phyloP scores from a whole-genome alignment of 73 alveolate species.

The Tetrahymena elliotti region DNA sequence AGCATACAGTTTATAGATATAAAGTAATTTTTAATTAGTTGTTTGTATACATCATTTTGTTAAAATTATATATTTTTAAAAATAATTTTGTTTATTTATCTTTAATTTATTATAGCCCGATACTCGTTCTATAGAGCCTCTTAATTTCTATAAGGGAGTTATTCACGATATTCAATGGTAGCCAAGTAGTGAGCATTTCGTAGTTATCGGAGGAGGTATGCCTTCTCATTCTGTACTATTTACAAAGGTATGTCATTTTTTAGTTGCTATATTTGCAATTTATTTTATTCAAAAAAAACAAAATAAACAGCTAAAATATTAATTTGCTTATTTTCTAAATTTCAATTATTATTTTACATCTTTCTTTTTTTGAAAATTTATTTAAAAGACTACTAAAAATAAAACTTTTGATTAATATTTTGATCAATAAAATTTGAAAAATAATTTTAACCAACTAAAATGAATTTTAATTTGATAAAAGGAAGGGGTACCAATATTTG shows the following conservation, averaged over 20 bases:
- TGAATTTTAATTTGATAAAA: too few species aligned
- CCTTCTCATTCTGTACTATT: not conserved
- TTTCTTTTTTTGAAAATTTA: too few species aligned
- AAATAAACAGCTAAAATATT: too few species aligned
- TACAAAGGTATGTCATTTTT: not conserved
- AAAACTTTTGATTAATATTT: too few species aligned
- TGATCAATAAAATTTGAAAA: not conserved
- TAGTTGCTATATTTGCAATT: too few species aligned
- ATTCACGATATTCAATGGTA: not conserved
- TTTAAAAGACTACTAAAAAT: too few species aligned
- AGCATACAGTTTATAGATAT: not conserved
- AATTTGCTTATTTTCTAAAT: too few species aligned
- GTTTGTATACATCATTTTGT: too few species aligned
- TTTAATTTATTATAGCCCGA: not conserved
- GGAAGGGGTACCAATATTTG: not conserved
- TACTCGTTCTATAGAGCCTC: not conserved
- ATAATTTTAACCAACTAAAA: not conserved
- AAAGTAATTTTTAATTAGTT: not conserved
- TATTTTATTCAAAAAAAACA: too few species aligned
- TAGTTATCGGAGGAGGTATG: not conserved
- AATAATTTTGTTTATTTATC: not conserved
- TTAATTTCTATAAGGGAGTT: not conserved
- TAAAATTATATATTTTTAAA: not conserved
- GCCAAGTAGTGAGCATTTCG: not conserved
- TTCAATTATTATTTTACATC: too few species aligned